Conservation (phyloP, 495 filamentous ascomycete species). For the Hypoxylon trugodes region DNA sequence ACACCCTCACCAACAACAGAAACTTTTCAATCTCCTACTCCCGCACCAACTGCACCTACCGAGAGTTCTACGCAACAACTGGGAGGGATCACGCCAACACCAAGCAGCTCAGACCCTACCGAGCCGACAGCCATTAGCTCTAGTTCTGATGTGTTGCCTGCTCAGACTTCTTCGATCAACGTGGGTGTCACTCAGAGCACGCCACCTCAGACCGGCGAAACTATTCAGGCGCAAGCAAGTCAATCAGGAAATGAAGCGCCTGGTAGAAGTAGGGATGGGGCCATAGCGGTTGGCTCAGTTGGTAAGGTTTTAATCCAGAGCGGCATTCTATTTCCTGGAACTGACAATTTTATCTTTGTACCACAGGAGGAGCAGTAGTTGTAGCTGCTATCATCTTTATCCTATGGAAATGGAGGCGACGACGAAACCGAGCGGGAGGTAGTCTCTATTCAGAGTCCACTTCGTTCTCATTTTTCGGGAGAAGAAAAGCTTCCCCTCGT, state of each 20-base stretch:
- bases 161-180: neutral
- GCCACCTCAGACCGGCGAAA: neutral
- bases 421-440: neutral
- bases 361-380: conserved; percentile 13
- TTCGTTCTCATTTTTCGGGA: conserved; percentile 12
- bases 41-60: neutral
- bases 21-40: conserved; percentile 5
- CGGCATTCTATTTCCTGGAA: neutral
- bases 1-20: conserved; percentile 27
- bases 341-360: neutral
- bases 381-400: conserved; percentile 24
- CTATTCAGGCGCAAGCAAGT: conserved; percentile 15
- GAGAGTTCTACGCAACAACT: neutral
- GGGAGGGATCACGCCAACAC: neutral
- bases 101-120: neutral
- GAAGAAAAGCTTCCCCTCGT: conserved; percentile 6
- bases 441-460: neutral
- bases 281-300: conserved; percentile 31
- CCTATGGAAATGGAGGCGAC: conserved; percentile 24
- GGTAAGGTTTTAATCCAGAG: conserved; percentile 18
- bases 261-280: conserved; percentile 19
- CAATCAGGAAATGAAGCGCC: neutral
- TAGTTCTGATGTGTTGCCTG: neutral
- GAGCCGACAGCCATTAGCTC: conserved; percentile 1
- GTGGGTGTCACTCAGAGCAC: neutral